A percentile compares a stretch with the other conserved stretches of the same genome.
phyloP scores from a whole-genome alignment of 176 grass and related monocot species.

The Oryza brachyantha region DNA sequence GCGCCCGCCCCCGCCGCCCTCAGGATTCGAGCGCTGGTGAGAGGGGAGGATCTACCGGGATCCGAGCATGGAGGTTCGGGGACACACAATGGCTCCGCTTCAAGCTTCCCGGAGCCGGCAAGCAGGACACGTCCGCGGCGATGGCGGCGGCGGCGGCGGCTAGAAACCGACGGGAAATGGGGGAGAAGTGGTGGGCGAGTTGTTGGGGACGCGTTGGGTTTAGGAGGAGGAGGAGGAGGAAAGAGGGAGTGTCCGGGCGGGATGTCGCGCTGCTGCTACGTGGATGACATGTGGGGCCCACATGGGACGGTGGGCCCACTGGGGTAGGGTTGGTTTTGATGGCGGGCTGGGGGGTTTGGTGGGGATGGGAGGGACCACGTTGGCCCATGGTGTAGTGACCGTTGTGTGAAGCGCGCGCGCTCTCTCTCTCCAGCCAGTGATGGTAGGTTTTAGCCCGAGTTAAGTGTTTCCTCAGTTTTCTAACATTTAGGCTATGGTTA shows the following conservation, averaged over 20 bases:
- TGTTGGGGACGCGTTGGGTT: slow-evolving; percentile 31
- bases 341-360: too few relatives aligned
- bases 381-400: too few relatives aligned
- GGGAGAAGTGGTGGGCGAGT: neutral
- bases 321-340: neutral
- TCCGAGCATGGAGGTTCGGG: neutral
- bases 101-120: neutral
- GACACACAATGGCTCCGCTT: neutral
- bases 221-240: neutral
- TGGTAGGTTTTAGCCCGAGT: too few relatives aligned
- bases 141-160: neutral
- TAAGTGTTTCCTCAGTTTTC: too few relatives aligned
- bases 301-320: neutral
- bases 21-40: neutral
- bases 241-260: too few relatives aligned
- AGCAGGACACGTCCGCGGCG: neutral
- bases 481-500: too few relatives aligned
- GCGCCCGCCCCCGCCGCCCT: neutral
- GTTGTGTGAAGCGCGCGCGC: too few relatives aligned
- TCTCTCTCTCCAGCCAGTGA: too few relatives aligned
- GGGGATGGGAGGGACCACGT: too few relatives aligned
- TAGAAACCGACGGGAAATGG: neutral
- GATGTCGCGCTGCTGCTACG: neutral
- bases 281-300: neutral
- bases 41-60: neutral